Base-by-base conservation (phyloP, 2,329 filamentous ascomycete genomes). In the Microdochium nivale region DNA sequence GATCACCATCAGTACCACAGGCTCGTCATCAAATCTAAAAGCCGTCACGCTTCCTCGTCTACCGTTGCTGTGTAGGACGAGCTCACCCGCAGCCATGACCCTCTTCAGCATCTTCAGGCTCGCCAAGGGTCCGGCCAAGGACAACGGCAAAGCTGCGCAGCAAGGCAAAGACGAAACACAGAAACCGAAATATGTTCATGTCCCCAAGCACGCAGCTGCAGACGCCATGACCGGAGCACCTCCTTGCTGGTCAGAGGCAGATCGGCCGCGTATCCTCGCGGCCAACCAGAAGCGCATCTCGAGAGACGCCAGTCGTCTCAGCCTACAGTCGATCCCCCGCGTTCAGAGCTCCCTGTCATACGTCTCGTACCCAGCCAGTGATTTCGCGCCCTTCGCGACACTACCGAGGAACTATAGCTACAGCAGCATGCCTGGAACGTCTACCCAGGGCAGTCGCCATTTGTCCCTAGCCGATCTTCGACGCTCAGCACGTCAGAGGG, bases 131-230 rank as follows among this genome's bases (percentile, higher is more conserved):
- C 75, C 78, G 50, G 76, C 78, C 56, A 80, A 82, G 62, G 74
- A 81, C 49, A 70, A 71, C 16, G 40, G 19, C 14, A 16, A 44
- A 44, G 40, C 21, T 37, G 68, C 71, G 44, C 76, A 78, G 59
- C 61, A 72, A 53, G 71, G 67, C 43, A 73, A 76, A 49, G 61
- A 66, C 43, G 71, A 74, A 54, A 49, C 62, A 21, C 60, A 65
- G 35, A 70, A 71, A 50, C 55, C 67, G n/a, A 71, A 76, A 13
- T 84, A 85, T 65, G 76, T 69, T 50, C 81, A 85, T 60, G 65
- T 81, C 21, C 80, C 81, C n/a, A 83, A 71, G 14, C 82, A 86
- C 60, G 81, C 81, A 25, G 79, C 78, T 47, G 62, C 71, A 13
- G 81, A 85, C 64, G 79, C 81, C 44, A 65, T 83, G 44, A 69